phyloP scores from a whole-genome alignment of 2,329 filamentous ascomycete species.

The Colletotrichum sp. region DNA sequence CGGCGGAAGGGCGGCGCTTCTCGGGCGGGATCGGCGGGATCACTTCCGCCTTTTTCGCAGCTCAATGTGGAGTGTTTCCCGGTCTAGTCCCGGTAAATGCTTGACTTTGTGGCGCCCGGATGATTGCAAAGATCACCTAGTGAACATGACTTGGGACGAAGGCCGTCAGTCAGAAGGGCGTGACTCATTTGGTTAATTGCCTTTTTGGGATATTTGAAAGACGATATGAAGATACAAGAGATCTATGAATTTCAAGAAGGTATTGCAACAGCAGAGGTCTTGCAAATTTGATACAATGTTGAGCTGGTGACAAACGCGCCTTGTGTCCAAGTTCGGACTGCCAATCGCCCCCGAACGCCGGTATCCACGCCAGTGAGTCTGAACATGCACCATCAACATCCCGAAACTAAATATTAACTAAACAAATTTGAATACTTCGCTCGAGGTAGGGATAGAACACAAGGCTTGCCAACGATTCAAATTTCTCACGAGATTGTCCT shows the following conservation, averaged over 20 bases:
- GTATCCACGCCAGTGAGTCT: not conserved
- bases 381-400: not conserved
- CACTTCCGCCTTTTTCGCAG: not conserved
- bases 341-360: not conserved
- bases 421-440: not conserved
- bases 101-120: not conserved
- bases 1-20: not conserved
- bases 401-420: not conserved
- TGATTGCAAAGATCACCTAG: not conserved
- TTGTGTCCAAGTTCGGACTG: not conserved
- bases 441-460: fast-evolving
- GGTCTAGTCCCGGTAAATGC: not conserved
- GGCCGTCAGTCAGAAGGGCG: not conserved
- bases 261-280: not conserved
- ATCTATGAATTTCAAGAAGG: not conserved
- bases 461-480: not conserved
- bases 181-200: not conserved
- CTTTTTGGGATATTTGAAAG: not conserved
- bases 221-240: not conserved
- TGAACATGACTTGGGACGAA: not conserved
- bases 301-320: not conserved
- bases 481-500: not conserved
- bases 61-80: not conserved
- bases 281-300: not conserved
- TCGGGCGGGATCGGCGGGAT: not conserved